phyloP scores from a whole-genome alignment of 192 early-diverging fungal species.

The Linnemannia exigua region DNA sequence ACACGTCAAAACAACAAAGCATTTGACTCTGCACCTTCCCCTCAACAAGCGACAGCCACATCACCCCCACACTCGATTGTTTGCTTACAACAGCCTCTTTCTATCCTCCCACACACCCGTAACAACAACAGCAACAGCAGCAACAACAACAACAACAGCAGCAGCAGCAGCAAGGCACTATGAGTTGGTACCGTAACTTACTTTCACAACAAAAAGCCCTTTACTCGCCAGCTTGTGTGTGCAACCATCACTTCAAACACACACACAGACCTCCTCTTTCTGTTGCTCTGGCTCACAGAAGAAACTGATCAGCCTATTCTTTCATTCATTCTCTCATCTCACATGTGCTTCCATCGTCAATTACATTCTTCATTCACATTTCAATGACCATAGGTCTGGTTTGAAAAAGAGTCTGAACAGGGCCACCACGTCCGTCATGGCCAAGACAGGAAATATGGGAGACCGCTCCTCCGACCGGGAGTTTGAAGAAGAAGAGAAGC shows the following conservation, averaged over 20 bases:
- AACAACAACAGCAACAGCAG: background rate
- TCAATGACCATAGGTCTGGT: slow-evolving; percentile 68
- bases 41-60: too few relatives aligned
- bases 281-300: background rate
- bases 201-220: background rate
- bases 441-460: slow-evolving; percentile 72
- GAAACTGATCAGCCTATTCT: background rate
- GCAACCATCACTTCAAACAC: background rate
- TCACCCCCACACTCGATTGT: too few relatives aligned
- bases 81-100: background rate
- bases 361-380: too few relatives aligned
- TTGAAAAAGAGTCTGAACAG: slow-evolving; percentile 88
- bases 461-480: slow-evolving; percentile 87
- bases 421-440: slow-evolving; percentile 73
- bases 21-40: too few relatives aligned
- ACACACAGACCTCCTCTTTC: background rate
- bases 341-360: too few relatives aligned
- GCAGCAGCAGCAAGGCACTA: background rate
- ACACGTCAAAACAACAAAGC: too few relatives aligned
- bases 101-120: background rate
- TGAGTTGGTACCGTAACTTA: background rate
- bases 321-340: background rate
- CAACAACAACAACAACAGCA: background rate
- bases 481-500: slow-evolving; percentile 86
- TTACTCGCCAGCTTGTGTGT: background rate